Base-by-base conservation (phyloP, 805 yeast species). In the Metschnikowia cerradonensis region DNA sequence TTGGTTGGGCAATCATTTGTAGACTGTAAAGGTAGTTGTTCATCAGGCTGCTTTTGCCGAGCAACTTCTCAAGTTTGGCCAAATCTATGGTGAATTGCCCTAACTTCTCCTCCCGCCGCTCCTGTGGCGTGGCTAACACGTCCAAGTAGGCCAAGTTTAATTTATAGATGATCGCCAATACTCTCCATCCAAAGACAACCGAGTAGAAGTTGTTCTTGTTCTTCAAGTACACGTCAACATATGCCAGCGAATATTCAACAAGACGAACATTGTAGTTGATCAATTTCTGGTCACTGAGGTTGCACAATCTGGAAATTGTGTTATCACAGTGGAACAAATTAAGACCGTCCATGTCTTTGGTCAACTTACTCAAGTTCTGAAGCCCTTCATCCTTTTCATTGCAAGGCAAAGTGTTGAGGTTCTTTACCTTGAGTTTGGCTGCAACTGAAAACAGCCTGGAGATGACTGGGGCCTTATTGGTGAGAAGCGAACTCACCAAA, bases 131-230 rank as follows among this genome's bases (percentile, higher is more conserved):
- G 1, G 52, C 41, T 4, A 61, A 32, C 7, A 49, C 31, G 19
- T 59, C 59, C 52, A 72, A 61, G 47, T 65, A 70, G n/a, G 52
- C 56, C 20, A 65, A 48, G 47, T 64, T 70, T 47, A 72, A 58
- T 51, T 67, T 66, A 50, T 70, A 64, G 14, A 67, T 53, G 13
- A 72, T 59, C 38, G 67, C 75, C 48, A 71, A 52, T 5, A 72
- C 45, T 57, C 77, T 66, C 76, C 76, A 73, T 35, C 61, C 55
- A n/a, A 63, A 57, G 2, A 73, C 36, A 3, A 68, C 50, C 1
- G 58, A 64, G 51, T 65, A 72, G 32, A 64, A 58, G 48, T 66
- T 60, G 11, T 46, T 15, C n/a, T 45, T 43, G 49, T 56, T 59
- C 26, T 58, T 58, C 38, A 62, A 60, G 41, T 50, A 60, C 37